Base-by-base conservation (phyloP, 2,329 filamentous ascomycete species). In the Shiraia bambusicola region DNA sequence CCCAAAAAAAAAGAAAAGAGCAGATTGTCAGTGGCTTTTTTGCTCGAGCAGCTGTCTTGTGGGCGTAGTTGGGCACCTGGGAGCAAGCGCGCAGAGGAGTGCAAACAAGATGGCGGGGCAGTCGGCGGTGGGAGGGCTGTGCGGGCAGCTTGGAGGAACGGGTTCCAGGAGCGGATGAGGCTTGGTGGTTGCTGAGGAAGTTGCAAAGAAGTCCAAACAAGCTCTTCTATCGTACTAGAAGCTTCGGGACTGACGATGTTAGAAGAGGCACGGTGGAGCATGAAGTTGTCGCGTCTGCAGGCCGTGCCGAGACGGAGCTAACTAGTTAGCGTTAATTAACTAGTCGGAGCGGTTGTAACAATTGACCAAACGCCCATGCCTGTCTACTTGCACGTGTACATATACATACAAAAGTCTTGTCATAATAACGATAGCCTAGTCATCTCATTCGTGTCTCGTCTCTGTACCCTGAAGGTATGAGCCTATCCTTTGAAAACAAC, bases 81-180 rank as follows among this genome's bases (percentile, higher is more conserved):
- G 38, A 47, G 47, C 35, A 48, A 48, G 44, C 47, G 55, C 52
- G 52, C 43, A 50, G 45, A 49, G 55, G 45, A 46, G 49, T 55
- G 50, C 49, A 54, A 58, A 59, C 59, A 51, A 44, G 56, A 64
- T 61, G 48, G 63, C 54, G 64, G 64, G 64, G 63, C 60, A 66
- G 49, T 45, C 47, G 45, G 47, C 44, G 50, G 48, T 37, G 29
- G 49, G 34, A 42, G 45, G 34, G 45, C 39, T 48, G 49, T 56
- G 57, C 59, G 59, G 62, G 60, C 56, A 54, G 45, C 37, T 22
- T 33, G 31, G 42, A 48, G 32, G 28, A 17, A 16, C 19, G 15
- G 37, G 26, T 24, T 31, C 27, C 34, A 37, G 29, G 32, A 30
- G 41, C 13, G 37, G 16, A 28, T 28, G 17, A 34, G 43, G 49